phyloP scores from a whole-genome alignment of 2,329 filamentous ascomycete species.

The Colletotrichum sp. region DNA sequence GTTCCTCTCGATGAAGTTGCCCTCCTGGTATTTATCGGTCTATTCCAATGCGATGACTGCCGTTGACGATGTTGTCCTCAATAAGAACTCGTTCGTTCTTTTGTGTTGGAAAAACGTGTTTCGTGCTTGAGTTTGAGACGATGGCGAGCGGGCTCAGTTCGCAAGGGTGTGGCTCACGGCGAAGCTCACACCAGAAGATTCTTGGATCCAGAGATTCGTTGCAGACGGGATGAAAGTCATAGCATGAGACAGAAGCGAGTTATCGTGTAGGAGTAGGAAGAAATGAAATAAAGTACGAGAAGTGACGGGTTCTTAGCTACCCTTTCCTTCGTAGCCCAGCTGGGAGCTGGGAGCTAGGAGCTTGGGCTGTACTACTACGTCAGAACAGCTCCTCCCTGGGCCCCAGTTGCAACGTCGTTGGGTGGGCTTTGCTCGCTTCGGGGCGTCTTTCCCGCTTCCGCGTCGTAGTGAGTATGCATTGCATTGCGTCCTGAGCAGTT shows the following conservation, averaged over 20 bases:
- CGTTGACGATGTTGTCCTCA: neutral
- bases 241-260: neutral
- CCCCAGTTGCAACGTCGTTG: neutral
- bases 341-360: neutral
- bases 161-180: neutral
- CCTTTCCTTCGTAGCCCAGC: neutral
- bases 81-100: neutral
- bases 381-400: neutral
- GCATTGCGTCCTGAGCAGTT: neutral
- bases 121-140: neutral
- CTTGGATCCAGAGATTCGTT: neutral
- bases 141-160: neutral
- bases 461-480: neutral
- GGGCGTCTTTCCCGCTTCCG: neutral
- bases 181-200: neutral
- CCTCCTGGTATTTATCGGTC: neutral
- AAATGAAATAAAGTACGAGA: neutral
- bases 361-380: constrained; percentile 13
- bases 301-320: neutral
- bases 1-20: neutral
- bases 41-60: neutral
- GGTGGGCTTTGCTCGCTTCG: neutral
- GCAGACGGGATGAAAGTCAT: neutral
- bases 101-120: neutral
- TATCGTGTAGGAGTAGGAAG: neutral